Evolutionary conservation across 2,329 filamentous ascomycete species (phyloP).

Genomic region (Biscogniauxia mediterranea): DNA sequence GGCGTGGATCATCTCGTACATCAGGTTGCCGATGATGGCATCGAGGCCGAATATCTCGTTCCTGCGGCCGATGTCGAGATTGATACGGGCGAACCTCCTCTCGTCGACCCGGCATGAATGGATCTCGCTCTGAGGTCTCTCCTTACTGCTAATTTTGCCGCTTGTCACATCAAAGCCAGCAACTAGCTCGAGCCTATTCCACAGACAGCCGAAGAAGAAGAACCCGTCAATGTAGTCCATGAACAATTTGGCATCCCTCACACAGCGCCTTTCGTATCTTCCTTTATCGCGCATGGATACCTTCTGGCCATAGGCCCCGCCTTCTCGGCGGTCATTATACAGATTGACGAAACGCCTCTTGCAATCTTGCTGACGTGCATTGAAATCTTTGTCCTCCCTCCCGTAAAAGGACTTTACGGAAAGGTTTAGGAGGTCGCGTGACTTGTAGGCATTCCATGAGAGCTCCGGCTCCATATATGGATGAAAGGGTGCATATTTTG

Average conservation of each 20-base stretch:
- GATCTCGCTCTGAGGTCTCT: no score
- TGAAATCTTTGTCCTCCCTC: slow-evolving; percentile 9
- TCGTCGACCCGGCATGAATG: neutral
- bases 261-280: neutral
- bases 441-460: slow-evolving; percentile 7
- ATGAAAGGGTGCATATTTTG: slow-evolving; percentile 13
- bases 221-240: slow-evolving; percentile 16
- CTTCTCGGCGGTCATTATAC: neutral
- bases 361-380: slow-evolving; percentile 5
- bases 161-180: slow-evolving; percentile 7
- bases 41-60: slow-evolving; percentile 4
- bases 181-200: slow-evolving; percentile 1
- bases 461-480: slow-evolving; percentile 7
- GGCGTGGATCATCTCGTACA: slow-evolving; percentile 23
- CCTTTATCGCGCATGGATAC: neutral
- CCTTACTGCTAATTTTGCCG: neutral
- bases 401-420: slow-evolving; percentile 13
- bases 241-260: slow-evolving; percentile 4
- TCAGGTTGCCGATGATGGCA: slow-evolving; percentile 11
- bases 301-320: slow-evolving; percentile 2
- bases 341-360: slow-evolving; percentile 1
- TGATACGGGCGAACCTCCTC: slow-evolving; percentile 4
- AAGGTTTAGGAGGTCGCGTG: slow-evolving; percentile 20
- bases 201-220: slow-evolving; percentile 21
- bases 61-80: slow-evolving; percentile 3